Conservation (phyloP, 2,329 filamentous ascomycete genomes). For the Hypoxylon sp. region DNA sequence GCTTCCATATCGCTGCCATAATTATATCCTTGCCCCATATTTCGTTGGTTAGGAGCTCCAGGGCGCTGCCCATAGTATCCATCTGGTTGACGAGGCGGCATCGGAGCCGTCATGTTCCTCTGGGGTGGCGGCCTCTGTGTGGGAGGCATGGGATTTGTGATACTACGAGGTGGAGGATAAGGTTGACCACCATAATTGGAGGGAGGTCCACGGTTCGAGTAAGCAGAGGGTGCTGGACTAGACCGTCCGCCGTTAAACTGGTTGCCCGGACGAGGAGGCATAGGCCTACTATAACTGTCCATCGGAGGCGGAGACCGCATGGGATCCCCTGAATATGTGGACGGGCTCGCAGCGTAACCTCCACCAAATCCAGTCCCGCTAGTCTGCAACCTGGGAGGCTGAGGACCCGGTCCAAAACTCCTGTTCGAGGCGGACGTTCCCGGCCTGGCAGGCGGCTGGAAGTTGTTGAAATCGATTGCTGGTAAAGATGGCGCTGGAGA, state of each 20-base stretch:
- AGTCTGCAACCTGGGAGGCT: constrained; percentile 47
- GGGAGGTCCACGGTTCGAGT: constrained; percentile 45
- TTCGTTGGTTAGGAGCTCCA: constrained; percentile 50
- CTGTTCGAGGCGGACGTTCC: constrained; percentile 58
- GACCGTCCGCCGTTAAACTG: constrained; percentile 47
- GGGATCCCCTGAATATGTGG: constrained; percentile 48
- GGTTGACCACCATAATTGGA: constrained; percentile 47
- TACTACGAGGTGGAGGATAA: constrained; percentile 57
- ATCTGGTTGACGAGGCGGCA: constrained; percentile 53
- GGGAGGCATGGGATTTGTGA: constrained; percentile 57
- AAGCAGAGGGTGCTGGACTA: constrained; percentile 53
- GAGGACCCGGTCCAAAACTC: constrained; percentile 51
- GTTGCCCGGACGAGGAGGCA: constrained; percentile 46
- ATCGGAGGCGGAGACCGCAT: constrained; percentile 54
- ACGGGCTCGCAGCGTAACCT: constrained; percentile 45
- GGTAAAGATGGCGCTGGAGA: constrained; percentile 59
- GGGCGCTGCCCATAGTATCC: constrained; percentile 52
- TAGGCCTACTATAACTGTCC: constrained; percentile 52
- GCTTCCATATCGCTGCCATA: constrained; percentile 52
- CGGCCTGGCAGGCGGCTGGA: constrained; percentile 54
- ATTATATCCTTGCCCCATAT: constrained; percentile 49
- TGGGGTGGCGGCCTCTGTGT: constrained; percentile 57
- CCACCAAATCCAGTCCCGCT: constrained; percentile 44
- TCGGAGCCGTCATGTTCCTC: constrained; percentile 64
- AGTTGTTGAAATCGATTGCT: constrained; percentile 51